Evolutionary conservation across 768 basidiomycete genomes (phyloP).

Genomic region (Suillus cothurnatus): DNA sequence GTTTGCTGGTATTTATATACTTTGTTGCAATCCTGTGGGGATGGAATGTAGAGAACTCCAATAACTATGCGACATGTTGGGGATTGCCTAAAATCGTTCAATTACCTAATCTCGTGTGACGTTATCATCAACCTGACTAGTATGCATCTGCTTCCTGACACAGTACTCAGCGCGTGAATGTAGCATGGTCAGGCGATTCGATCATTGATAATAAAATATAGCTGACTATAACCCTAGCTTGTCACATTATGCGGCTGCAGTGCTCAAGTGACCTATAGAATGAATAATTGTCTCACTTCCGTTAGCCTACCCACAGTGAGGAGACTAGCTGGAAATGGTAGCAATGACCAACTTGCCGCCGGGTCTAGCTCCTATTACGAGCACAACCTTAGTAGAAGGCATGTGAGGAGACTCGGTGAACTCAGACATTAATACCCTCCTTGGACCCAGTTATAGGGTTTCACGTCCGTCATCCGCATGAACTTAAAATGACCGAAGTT

Average conservation of each 20-base stretch:
- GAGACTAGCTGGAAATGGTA: not conserved
- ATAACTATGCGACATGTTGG: slow-evolving; percentile 25
- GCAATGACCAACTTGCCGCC: not conserved
- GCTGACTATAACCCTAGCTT: not conserved
- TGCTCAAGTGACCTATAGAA: too few relatives aligned
- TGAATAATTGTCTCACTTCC: not conserved
- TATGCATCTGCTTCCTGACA: too few relatives aligned
- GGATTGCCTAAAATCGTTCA: slow-evolving; percentile 21
- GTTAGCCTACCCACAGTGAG: too few relatives aligned
- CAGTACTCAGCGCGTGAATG: not conserved
- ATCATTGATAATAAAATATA: not conserved
- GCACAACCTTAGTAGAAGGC: too few relatives aligned
- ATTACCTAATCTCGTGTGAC: not conserved
- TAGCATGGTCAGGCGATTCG: not conserved
- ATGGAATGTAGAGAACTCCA: slow-evolving; percentile 5
- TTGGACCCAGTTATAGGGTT: not conserved
- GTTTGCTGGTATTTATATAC: slow-evolving; percentile 33
- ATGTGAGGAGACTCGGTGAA: not conserved
- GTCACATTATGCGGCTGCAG: too few relatives aligned
- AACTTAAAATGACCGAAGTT: not conserved
- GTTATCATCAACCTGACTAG: not conserved
- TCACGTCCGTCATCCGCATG: not conserved
- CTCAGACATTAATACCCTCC: not conserved
- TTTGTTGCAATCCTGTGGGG: slow-evolving; percentile 27
- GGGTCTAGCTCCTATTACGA: too few relatives aligned